Evolutionary conservation across 805 yeast species (phyloP).

Genomic region (Starmera caribaea): DNA sequence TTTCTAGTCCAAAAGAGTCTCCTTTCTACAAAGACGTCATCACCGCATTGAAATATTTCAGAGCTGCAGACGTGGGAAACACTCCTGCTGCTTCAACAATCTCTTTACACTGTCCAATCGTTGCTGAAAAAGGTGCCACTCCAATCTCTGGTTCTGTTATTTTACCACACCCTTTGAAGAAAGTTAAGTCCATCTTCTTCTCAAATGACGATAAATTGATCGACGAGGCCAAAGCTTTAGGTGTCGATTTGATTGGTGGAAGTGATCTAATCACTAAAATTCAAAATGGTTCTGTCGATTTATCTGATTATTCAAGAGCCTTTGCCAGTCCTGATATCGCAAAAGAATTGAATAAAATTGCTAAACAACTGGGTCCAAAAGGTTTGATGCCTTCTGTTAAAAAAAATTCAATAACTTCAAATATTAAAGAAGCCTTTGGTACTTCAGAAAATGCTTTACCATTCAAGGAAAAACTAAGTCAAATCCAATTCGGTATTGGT

Average conservation of each 20-base stretch:
- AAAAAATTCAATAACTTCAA: constrained; percentile 76
- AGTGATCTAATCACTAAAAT: constrained; percentile 57
- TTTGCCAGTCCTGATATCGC: constrained; percentile 81
- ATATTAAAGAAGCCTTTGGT: constrained; percentile 43
- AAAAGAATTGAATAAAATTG: constrained; percentile 52
- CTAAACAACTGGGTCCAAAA: constrained; percentile 78
- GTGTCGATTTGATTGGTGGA: constrained; percentile 67
- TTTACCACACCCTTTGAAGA: constrained; percentile 65
- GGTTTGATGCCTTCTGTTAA: constrained; percentile 84
- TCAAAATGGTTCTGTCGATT: constrained; percentile 34
- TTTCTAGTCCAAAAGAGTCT: constrained; percentile 31
- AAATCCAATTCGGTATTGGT: constrained; percentile 62
- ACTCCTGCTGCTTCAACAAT: constrained; percentile 63
- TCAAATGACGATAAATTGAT: constrained; percentile 46
- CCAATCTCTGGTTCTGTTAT: constrained; percentile 63
- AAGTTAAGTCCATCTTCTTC: constrained; percentile 58
- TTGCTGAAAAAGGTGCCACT: constrained; percentile 69
- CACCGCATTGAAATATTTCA: constrained; percentile 62
- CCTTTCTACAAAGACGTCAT: constrained; percentile 69
- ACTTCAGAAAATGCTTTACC: constrained; percentile 59
- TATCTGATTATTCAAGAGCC: constrained; percentile 58
- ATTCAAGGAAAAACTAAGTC: constrained; percentile 63
- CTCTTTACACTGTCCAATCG: constrained; percentile 51
- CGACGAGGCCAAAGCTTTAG: constrained; percentile 42
- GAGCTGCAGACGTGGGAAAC: constrained; percentile 90